Percentiles rank a stretch among this genome's conserved stretches.
phyloP scores from a whole-genome alignment of 139 green algal species.

The Asterochloris erici region DNA sequence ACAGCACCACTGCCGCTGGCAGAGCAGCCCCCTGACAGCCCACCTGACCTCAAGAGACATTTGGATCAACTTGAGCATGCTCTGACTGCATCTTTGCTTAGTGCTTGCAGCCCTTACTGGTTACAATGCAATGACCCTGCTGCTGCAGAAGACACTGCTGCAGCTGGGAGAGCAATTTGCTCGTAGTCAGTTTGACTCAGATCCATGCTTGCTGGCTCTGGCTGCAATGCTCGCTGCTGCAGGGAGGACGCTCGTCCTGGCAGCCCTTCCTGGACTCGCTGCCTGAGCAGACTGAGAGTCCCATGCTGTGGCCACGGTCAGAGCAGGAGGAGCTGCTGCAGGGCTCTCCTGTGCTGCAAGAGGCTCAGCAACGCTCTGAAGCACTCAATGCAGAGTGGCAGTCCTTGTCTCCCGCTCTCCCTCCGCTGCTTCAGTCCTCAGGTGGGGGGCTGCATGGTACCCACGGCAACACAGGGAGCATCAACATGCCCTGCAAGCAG shows the following conservation, averaged over 20 bases:
- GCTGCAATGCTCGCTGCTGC: constrained; percentile 14
- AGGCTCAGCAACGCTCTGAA: background rate
- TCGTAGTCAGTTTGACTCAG: background rate
- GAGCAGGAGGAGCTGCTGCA: constrained; percentile 48
- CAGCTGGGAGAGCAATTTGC: background rate
- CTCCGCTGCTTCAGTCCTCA: background rate
- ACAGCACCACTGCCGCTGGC: too few relatives aligned
- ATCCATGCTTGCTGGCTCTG: background rate
- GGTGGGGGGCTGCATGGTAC: too few relatives aligned
- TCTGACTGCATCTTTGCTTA: background rate
- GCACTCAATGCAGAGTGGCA: constrained; percentile 1
- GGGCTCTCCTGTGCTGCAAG: constrained; percentile 40
- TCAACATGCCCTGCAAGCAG: background rate
- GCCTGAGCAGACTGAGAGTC: constrained; percentile 32
- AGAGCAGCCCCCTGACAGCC: too few relatives aligned
- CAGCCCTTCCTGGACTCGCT: constrained; percentile 30
- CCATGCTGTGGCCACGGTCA: constrained; percentile 56
- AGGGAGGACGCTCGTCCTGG: constrained; percentile 27
- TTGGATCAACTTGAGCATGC: too few relatives aligned
- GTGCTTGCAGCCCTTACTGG: background rate
- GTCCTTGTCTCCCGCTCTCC: background rate
- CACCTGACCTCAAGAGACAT: too few relatives aligned
- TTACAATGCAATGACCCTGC: background rate
- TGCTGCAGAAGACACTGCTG: background rate
- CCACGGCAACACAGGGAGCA: background rate